Evolutionary conservation across 2,329 filamentous ascomycete species (phyloP).

Genomic region (Cordyceps javanica): DNA sequence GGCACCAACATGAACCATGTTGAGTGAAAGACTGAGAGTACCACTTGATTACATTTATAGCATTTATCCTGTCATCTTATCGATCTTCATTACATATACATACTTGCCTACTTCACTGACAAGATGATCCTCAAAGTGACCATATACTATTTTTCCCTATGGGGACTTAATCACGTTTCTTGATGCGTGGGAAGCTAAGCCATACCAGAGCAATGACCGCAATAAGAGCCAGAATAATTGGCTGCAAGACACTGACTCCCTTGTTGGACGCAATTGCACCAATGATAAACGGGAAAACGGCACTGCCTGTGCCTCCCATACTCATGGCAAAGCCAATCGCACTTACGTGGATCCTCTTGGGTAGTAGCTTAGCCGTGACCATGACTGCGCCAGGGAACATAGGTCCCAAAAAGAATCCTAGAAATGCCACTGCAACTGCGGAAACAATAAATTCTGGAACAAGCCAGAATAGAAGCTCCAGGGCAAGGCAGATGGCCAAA

Average conservation of each 20-base stretch:
- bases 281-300: constrained; percentile 54
- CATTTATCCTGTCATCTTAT: not conserved
- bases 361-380: constrained; percentile 64
- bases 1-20: constrained; percentile 10
- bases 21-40: not conserved
- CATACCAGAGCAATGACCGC: constrained; percentile 28
- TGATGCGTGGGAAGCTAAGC: constrained; percentile 30
- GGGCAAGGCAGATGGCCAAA: constrained; percentile 50
- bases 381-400: constrained; percentile 67
- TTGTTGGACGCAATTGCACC: constrained; percentile 52
- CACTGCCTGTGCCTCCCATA: constrained; percentile 63
- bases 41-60: not conserved
- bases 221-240: constrained; percentile 41
- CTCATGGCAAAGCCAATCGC: constrained; percentile 70
- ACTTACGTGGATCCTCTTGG: constrained; percentile 62
- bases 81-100: too few species aligned
- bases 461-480: constrained; percentile 53
- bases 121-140: not conserved
- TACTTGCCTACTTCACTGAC: not conserved
- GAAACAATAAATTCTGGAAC: constrained; percentile 55
- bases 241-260: constrained; percentile 45
- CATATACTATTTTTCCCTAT: too few species aligned
- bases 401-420: constrained; percentile 71
- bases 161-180: constrained; percentile 21
- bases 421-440: constrained; percentile 57